These are phyloP conservation scores for Alternaria sp. DNA, from an alignment of 2,329 filamentous ascomycete genomes.

Conservation along the genomic window DNA sequence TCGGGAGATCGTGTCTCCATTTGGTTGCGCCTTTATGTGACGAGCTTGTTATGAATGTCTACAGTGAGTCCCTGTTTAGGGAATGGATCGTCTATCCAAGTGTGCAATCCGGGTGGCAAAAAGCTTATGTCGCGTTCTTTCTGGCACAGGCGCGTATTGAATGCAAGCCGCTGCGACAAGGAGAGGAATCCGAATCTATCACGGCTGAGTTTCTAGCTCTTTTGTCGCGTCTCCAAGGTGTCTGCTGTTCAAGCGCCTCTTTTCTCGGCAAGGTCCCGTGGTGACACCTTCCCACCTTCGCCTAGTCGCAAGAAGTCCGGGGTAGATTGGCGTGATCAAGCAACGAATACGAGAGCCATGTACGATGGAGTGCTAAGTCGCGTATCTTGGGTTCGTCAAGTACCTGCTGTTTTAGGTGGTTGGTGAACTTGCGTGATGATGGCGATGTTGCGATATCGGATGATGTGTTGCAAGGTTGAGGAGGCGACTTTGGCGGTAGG, in stretches of 20 bases:
- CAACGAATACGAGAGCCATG: conserved; percentile 26
- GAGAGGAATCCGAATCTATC: neutral
- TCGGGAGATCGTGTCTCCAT: conserved; percentile 1
- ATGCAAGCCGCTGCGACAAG: neutral
- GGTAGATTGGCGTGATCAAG: conserved; percentile 17
- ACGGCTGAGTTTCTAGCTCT: neutral
- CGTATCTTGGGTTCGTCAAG: conserved; percentile 18
- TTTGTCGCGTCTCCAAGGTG: neutral
- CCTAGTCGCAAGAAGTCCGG: conserved; percentile 24
- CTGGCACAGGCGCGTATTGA: neutral
- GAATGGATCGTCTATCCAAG: neutral
- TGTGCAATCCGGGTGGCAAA: neutral
- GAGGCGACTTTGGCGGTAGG: neutral
- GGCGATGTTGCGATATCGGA: conserved; percentile 29
- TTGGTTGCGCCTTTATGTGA: neutral
- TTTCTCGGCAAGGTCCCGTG: conserved; percentile 26
- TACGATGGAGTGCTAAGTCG: conserved; percentile 25
- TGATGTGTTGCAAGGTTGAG: conserved; percentile 8
- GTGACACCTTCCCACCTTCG: conserved; percentile 43
- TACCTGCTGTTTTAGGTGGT: conserved; percentile 25
- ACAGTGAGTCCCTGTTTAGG: neutral
- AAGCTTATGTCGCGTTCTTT: neutral
- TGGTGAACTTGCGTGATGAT: neutral
- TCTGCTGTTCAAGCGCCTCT: neutral
- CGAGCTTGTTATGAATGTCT: neutral